Evolutionary conservation across 1,139 yeast species (phyloP).

Genomic region (Scheffersomyces titani): DNA sequence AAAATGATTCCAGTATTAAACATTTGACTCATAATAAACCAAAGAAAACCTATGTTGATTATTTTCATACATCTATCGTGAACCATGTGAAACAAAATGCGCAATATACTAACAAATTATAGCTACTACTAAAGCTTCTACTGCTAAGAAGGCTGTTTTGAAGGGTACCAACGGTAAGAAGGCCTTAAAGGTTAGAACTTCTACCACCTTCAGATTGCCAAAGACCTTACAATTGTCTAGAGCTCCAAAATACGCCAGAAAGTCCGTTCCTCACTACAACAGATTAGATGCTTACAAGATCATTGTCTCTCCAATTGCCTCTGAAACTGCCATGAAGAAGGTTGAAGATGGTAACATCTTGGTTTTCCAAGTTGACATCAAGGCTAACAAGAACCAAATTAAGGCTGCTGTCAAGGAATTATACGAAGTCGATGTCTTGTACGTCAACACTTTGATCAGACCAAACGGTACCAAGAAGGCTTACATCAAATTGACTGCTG

Average conservation of each 20-base stretch:
- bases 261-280: slow-evolving; percentile 96
- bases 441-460: slow-evolving; percentile 95
- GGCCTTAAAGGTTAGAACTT: slow-evolving; percentile 91
- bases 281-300: slow-evolving; percentile 97
- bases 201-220: slow-evolving; percentile 96
- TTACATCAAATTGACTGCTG: slow-evolving; percentile 98
- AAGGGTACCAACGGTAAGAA: slow-evolving; percentile 95
- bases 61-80: background rate
- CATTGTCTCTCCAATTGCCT: slow-evolving; percentile 92
- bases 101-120: slow-evolving; percentile 26
- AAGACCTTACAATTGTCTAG: slow-evolving; percentile 94
- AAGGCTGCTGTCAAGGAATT: slow-evolving; percentile 98
- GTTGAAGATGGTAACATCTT: slow-evolving; percentile 99
- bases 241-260: slow-evolving; percentile 93
- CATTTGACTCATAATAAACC: background rate
- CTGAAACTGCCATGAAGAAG: slow-evolving; percentile 99
- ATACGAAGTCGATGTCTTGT: slow-evolving; percentile 91
- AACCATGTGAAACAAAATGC: background rate
- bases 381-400: slow-evolving; percentile 98
- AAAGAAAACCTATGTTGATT: background rate
- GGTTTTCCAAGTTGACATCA: slow-evolving; percentile 96
- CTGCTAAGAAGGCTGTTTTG: slow-evolving; percentile 98
- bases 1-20: background rate
- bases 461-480: slow-evolving; percentile 99
- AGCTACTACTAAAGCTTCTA: slow-evolving; percentile 68